A percentile compares a stretch with the other conserved stretches of the same genome.
Evolutionary conservation across 352 stramenopile genomes (phyloP).

Genomic region (Peronospora belbahrii): DNA sequence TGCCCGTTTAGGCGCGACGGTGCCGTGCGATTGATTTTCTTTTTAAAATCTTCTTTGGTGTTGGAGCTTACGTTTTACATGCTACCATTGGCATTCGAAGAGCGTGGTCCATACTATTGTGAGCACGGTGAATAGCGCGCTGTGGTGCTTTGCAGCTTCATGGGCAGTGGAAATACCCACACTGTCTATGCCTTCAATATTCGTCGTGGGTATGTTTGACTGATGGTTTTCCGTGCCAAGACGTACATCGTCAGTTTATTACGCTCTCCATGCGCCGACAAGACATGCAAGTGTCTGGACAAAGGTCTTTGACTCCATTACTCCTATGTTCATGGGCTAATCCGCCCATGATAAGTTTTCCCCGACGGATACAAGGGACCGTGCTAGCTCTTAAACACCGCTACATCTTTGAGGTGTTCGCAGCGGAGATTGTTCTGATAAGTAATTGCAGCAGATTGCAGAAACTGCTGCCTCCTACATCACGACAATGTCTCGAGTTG

Average conservation of each 20-base stretch:
- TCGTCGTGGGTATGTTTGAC: constrained; percentile 69
- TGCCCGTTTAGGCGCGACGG: constrained; percentile 64
- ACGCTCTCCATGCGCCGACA: constrained; percentile 42
- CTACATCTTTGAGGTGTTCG: constrained; percentile 34
- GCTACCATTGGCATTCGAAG: constrained; percentile 64
- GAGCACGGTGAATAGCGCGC: constrained; percentile 84
- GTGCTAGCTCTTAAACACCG: constrained; percentile 31
- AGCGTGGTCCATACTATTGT: constrained; percentile 87
- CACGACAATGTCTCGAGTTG: constrained; percentile 22
- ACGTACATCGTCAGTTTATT: constrained; percentile 56
- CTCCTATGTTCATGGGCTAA: constrained; percentile 51
- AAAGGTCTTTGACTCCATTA: constrained; percentile 38
- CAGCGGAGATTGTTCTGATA: constrained; percentile 30
- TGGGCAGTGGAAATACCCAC: constrained; percentile 81
- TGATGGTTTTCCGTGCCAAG: constrained; percentile 38
- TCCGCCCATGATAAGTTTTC: constrained; percentile 32
- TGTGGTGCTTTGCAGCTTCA: constrained; percentile 75
- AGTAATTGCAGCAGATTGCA: constrained; percentile 26
- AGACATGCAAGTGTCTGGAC: constrained; percentile 36
- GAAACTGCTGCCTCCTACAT: constrained; percentile 18
- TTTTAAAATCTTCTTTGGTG: constrained; percentile 67
- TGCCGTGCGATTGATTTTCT: constrained; percentile 74
- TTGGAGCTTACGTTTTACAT: constrained; percentile 65
- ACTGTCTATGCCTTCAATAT: constrained; percentile 36
- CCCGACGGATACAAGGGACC: constrained; percentile 42